Conservation (phyloP, 1,284 basidiomycete species). For the Golubevia sp. region DNA sequence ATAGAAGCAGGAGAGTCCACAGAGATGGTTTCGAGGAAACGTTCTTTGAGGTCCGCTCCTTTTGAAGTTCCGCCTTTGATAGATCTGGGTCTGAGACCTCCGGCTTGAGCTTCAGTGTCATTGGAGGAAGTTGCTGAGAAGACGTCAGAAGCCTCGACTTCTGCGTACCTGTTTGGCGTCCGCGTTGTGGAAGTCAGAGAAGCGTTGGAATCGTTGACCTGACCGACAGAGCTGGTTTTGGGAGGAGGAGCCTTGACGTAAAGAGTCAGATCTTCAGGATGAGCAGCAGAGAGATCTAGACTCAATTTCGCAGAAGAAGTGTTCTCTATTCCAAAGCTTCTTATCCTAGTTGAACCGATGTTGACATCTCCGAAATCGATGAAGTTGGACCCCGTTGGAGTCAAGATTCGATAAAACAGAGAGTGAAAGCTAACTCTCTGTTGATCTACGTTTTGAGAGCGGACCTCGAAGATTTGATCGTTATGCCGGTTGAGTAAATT, state of each 20-base stretch:
- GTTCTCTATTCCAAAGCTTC: constrained; percentile 65
- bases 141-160: constrained; percentile 27
- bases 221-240: background rate
- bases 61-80: constrained; percentile 11
- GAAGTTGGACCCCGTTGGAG: constrained; percentile 65
- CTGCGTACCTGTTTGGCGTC: background rate
- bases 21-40: constrained; percentile 65
- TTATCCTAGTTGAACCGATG: constrained; percentile 64
- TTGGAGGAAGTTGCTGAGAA: background rate
- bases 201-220: background rate
- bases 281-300: constrained; percentile 64
- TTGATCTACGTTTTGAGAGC: constrained; percentile 64
- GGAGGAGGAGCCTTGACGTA: constrained; percentile 57
- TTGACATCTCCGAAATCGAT: constrained; percentile 66
- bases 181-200: too few species aligned
- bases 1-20: constrained; percentile 47
- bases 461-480: constrained; percentile 64
- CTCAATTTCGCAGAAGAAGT: constrained; percentile 60
- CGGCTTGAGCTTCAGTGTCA: background rate
- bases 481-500: constrained; percentile 59
- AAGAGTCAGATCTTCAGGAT: constrained; percentile 65
- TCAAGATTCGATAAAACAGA: constrained; percentile 66
- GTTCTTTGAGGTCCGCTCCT: constrained; percentile 61
- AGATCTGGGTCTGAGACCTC: background rate
- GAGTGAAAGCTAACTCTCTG: constrained; percentile 66